Percentiles rank a stretch among this genome's conserved stretches.
These are phyloP conservation scores for Clathrospora elynae DNA, from an alignment of 2,329 filamentous ascomycete genomes.

Conservation along the genomic window DNA sequence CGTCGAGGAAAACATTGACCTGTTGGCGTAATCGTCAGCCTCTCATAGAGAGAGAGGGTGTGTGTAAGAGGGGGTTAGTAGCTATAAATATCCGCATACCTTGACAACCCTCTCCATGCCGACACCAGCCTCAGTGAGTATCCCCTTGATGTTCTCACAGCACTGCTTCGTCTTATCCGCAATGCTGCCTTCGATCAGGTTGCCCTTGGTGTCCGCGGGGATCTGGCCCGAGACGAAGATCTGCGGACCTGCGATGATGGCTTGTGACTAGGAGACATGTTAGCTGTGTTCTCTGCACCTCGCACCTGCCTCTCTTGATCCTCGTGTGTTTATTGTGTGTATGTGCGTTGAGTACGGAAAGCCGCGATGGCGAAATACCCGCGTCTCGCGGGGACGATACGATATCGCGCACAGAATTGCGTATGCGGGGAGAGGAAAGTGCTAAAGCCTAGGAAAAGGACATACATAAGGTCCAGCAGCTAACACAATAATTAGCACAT, in stretches of 20 bases:
- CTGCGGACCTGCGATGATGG: slow-evolving; percentile 69
- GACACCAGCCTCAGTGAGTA: slow-evolving; percentile 81
- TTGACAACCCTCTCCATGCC: slow-evolving; percentile 83
- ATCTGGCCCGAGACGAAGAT: slow-evolving; percentile 79
- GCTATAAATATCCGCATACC: slow-evolving; percentile 52
- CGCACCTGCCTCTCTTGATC: too few species aligned
- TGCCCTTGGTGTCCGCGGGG: slow-evolving; percentile 67
- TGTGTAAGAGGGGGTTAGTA: neutral
- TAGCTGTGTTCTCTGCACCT: neutral
- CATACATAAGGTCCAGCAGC: slow-evolving; percentile 53
- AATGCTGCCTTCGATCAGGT: slow-evolving; percentile 67
- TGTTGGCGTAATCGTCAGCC: slow-evolving; percentile 17
- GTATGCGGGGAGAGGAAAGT: too few species aligned
- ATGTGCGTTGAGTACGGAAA: too few species aligned
- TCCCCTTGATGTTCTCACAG: slow-evolving; percentile 80
- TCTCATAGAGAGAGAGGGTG: neutral
- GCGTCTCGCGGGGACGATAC: too few species aligned
- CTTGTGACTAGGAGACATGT: slow-evolving; percentile 52
- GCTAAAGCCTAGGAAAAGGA: slow-evolving; percentile 19
- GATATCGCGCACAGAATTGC: too few species aligned
- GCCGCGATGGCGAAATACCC: too few species aligned
- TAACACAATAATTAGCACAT: slow-evolving; percentile 21
- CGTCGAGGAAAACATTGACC: slow-evolving; percentile 77
- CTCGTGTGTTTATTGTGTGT: neutral
- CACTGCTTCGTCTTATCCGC: slow-evolving; percentile 71